Percentiles rank a stretch among this genome's conserved stretches.
Conservation (phyloP, 208 protist species). For the Crithidia acanthocephali region DNA sequence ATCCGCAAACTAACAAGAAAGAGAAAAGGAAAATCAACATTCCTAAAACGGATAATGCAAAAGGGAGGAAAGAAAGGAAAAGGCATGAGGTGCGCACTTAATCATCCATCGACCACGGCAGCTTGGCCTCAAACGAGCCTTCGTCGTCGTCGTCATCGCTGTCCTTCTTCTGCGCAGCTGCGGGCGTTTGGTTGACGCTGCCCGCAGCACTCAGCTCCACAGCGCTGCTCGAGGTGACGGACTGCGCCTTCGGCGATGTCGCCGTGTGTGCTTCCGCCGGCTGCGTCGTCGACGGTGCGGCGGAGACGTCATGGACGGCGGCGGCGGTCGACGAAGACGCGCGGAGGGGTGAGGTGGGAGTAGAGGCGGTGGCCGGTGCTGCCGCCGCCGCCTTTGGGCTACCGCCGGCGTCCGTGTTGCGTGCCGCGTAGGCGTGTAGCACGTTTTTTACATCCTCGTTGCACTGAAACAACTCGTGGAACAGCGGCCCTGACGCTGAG, state of each 20-base stretch:
- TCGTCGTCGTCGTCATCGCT: slow-evolving; percentile 22
- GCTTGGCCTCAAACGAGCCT: slow-evolving; percentile 48
- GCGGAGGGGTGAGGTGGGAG: neutral
- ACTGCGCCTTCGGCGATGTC: neutral
- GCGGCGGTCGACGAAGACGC: neutral
- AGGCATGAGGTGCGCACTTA: neutral
- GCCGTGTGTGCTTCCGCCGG: neutral
- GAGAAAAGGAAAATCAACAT: no score
- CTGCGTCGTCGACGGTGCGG: neutral
- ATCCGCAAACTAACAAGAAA: no score
- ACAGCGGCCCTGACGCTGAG: slow-evolving; percentile 19
- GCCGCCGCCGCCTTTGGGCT: slow-evolving; percentile 21
- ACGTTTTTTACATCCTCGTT: slow-evolving; percentile 35
- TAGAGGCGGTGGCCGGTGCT: neutral
- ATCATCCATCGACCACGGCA: slow-evolving; percentile 50
- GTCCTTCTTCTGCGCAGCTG: neutral
- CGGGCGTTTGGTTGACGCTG: neutral
- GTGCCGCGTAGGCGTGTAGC: slow-evolving; percentile 25
- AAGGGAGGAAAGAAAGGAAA: neutral
- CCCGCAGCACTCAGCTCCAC: slow-evolving; percentile 19
- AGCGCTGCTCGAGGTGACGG: slow-evolving; percentile 5
- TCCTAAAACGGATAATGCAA: no score
- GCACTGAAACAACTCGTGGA: slow-evolving; percentile 34
- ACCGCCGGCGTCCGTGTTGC: slow-evolving; percentile 4
- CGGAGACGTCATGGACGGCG: no score